A percentile compares a stretch with the other conserved stretches of the same genome.
Conservation (phyloP, 208 protist species). For the Herpetomonas muscarum region DNA sequence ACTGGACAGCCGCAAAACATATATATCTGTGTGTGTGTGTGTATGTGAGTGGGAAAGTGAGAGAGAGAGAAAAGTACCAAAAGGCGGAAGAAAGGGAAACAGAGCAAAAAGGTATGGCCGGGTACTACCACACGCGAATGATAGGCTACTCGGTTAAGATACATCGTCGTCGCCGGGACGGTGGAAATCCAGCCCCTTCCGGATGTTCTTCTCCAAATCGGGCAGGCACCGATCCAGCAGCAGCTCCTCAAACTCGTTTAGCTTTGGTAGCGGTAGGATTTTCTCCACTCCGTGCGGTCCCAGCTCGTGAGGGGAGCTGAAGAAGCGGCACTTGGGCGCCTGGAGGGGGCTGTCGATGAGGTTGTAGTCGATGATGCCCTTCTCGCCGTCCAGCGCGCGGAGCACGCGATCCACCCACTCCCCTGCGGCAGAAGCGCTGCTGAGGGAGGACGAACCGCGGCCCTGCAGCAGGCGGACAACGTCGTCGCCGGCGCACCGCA, state of each 20-base stretch:
- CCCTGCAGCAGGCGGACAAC: slow-evolving; percentile 74
- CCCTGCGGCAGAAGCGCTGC: slow-evolving; percentile 41
- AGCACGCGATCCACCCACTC: slow-evolving; percentile 38
- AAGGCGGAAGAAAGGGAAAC: no score
- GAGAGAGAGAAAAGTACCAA: no score
- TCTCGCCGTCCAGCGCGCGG: slow-evolving; percentile 48
- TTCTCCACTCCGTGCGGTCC: slow-evolving; percentile 67
- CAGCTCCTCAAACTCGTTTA: slow-evolving; percentile 57
- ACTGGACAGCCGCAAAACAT: no score
- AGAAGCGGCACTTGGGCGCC: slow-evolving; percentile 41
- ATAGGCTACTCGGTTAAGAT: not conserved
- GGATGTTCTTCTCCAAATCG: slow-evolving; percentile 84
- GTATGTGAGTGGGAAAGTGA: no score
- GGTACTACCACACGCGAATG: not conserved
- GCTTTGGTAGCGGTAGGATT: slow-evolving; percentile 45
- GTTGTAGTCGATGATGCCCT: slow-evolving; percentile 40
- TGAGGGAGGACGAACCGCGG: slow-evolving; percentile 71
- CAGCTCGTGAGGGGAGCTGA: slow-evolving; percentile 74
- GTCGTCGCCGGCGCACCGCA: slow-evolving; percentile 66
- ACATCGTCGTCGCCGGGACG: not conserved
- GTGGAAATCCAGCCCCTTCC: slow-evolving; percentile 75
- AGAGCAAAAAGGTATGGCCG: no score
- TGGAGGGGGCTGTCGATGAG: slow-evolving; percentile 61
- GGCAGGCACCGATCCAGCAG: slow-evolving; percentile 75
- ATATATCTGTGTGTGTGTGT: no score